Percentiles rank a stretch among this genome's conserved stretches.
phyloP scores from a whole-genome alignment of 1,284 basidiomycete species.

The Takashimella koratensis region DNA sequence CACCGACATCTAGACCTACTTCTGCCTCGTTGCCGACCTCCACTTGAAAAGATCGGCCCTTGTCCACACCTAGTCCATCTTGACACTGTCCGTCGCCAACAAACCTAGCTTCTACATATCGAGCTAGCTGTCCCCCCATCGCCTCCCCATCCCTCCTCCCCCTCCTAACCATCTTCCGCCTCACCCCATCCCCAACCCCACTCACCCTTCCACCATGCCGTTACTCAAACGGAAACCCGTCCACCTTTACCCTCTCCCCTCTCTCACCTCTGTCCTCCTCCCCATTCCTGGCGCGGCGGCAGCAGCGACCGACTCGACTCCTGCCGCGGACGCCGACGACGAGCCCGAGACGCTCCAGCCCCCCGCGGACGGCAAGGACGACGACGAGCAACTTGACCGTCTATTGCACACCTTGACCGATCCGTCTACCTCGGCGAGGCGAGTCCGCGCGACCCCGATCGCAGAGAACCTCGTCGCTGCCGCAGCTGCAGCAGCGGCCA shows the following conservation, averaged over 20 bases:
- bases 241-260: conserved; percentile 60
- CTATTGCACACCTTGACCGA: background rate
- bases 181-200: background rate
- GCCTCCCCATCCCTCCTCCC: no score
- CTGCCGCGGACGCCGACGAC: conserved; percentile 1
- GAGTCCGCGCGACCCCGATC: background rate
- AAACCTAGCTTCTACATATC: no score
- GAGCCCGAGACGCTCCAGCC: conserved; percentile 1
- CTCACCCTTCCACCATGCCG: conserved; percentile 61
- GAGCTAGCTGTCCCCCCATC: no score
- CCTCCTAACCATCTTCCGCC: background rate
- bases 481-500: background rate
- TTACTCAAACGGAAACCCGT: conserved; percentile 88
- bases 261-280: conserved; percentile 55
- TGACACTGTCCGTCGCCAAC: no score
- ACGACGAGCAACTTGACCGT: conserved; percentile 30
- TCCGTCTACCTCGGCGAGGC: conserved; percentile 25
- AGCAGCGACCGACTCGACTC: conserved; percentile 3
- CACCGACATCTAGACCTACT: no score
- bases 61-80: background rate
- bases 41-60: background rate
- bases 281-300: conserved; percentile 49
- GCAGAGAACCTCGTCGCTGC: background rate
- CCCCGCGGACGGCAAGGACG: conserved; percentile 37
- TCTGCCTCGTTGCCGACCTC: no score